phyloP scores from a whole-genome alignment of 129 eudicot species.

The Pittosporum tobira region DNA sequence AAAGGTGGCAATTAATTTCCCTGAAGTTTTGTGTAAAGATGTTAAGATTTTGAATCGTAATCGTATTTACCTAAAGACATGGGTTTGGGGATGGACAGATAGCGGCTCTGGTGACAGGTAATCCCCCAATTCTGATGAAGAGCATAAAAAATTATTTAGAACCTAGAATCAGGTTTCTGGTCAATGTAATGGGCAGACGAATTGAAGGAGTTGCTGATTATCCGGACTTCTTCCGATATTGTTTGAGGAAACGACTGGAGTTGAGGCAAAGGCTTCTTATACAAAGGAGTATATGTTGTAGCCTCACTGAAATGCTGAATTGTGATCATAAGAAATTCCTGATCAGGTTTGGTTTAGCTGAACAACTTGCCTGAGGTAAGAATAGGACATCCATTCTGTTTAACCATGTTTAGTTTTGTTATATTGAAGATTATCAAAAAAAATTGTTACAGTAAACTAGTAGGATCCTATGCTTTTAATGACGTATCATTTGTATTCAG shows the following conservation, averaged over 20 bases:
- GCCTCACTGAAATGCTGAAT: conserved; percentile 90
- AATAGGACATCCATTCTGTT: not conserved
- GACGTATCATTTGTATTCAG: not conserved
- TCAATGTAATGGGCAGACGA: conserved; percentile 69
- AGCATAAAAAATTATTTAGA: conserved; percentile 74
- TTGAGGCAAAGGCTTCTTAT: conserved; percentile 67
- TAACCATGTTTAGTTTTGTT: not conserved
- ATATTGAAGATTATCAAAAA: too few species aligned
- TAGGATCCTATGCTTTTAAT: not conserved
- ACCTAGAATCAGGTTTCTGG: conserved; percentile 78
- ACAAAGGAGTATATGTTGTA: conserved; percentile 49
- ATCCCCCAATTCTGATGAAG: conserved; percentile 82
- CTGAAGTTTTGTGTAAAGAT: conserved; percentile 85
- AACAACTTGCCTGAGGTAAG: conserved; percentile 38
- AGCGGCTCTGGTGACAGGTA: conserved; percentile 66
- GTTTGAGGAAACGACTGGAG: conserved; percentile 78
- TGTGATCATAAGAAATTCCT: conserved; percentile 76
- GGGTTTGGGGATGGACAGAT: conserved; percentile 58
- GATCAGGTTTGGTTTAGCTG: conserved; percentile 52
- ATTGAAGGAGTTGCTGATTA: conserved; percentile 67
- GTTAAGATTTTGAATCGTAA: conserved; percentile 63
- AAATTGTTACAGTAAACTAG: not conserved
- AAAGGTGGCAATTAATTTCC: conserved; percentile 54
- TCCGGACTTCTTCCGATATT: conserved; percentile 78
- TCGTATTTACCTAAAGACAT: conserved; percentile 39